phyloP scores from a whole-genome alignment of 139 green algal genomes.

The Chlamydomonas schloesseri region DNA sequence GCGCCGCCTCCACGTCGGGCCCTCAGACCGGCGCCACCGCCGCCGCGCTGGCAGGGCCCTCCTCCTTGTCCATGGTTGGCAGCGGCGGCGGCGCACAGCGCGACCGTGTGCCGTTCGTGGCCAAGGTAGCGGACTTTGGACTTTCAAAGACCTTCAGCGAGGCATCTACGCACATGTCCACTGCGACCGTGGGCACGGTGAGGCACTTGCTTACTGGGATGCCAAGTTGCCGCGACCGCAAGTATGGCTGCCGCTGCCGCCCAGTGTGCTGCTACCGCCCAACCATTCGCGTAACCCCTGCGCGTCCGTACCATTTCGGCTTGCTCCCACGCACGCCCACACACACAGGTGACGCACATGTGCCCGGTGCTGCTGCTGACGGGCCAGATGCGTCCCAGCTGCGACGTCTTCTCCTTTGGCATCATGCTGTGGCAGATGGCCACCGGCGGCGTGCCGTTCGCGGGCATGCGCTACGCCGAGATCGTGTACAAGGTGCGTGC shows the following conservation, averaged over 20 bases:
- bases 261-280: too few species aligned
- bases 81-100: background rate
- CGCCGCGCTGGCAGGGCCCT: background rate
- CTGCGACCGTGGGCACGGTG: constrained; percentile 48
- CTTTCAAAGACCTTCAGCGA: constrained; percentile 40
- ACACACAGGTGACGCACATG: constrained; percentile 60
- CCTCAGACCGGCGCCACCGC: too few species aligned
- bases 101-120: background rate
- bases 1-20: background rate
- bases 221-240: too few species aligned
- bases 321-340: too few species aligned
- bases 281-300: too few species aligned
- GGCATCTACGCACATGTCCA: constrained; percentile 38
- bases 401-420: constrained; percentile 60
- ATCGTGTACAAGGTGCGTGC: constrained; percentile 48
- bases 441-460: constrained; percentile 34
- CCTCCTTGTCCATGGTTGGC: background rate
- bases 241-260: too few species aligned
- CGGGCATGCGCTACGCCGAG: constrained; percentile 46
- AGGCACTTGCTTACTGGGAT: too few species aligned
- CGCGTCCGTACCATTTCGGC: too few species aligned
- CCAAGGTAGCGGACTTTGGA: constrained; percentile 54
- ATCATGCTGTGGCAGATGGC: constrained; percentile 55
- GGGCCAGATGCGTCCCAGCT: constrained; percentile 45
- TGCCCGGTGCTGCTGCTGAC: constrained; percentile 57